Evolutionary conservation across 441 rosid genomes (phyloP).

Genomic region (Daphne laureola): DNA sequence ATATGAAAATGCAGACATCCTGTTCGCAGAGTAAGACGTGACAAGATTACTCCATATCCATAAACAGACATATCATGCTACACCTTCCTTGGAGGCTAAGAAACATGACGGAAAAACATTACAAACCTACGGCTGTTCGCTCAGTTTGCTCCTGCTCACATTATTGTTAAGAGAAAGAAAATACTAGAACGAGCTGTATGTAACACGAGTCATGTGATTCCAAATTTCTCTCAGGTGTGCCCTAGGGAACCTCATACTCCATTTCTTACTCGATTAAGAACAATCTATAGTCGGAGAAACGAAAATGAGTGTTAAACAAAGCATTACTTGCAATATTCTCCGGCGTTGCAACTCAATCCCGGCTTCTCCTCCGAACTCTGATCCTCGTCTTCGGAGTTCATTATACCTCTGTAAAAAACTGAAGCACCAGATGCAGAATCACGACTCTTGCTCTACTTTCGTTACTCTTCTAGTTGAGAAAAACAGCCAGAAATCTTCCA

Average conservation of each 20-base stretch:
- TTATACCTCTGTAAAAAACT: conserved; percentile 5
- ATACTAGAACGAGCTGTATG: no score
- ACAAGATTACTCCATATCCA: conserved; percentile 3
- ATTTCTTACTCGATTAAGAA: background rate
- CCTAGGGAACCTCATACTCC: background rate
- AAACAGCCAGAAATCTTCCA: no score
- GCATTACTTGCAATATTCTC: conserved; percentile 16
- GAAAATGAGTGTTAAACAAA: background rate
- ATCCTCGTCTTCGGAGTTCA: conserved; percentile 20
- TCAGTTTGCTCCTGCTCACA: background rate
- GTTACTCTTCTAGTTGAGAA: background rate
- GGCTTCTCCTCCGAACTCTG: conserved; percentile 12
- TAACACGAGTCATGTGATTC: no score
- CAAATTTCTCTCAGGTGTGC: conserved; percentile 5
- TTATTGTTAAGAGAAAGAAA: no score
- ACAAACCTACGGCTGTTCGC: background rate
- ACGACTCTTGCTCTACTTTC: background rate
- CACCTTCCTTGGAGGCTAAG: conserved; percentile 5
- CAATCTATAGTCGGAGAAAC: background rate
- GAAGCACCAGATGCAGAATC: background rate
- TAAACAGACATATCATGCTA: background rate
- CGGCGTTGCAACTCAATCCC: conserved; percentile 15
- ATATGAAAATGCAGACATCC: conserved; percentile 18
- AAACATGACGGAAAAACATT: no score
- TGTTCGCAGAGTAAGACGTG: conserved; percentile 10